Evolutionary conservation across 257 asterid genomes (phyloP).

Genomic region (Nicotiana noctiflora): DNA sequence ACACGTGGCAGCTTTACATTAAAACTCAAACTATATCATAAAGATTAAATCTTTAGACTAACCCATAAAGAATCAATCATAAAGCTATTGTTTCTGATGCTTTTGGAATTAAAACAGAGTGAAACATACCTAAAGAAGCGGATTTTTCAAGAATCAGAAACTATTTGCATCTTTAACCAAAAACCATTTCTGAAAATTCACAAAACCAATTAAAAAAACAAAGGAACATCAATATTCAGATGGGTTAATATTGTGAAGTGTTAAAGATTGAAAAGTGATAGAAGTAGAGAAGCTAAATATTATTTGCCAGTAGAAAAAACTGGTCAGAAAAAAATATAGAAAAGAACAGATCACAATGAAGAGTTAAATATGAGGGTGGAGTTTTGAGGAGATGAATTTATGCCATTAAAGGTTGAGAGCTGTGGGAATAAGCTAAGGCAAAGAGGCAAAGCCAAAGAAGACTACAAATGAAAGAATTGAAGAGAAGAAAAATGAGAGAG

Average conservation of each 20-base stretch:
- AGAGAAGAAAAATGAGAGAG: not conserved
- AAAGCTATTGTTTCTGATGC: not conserved
- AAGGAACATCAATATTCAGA: not conserved
- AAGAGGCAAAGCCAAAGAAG: not conserved
- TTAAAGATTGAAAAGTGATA: not conserved
- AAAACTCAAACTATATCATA: not conserved
- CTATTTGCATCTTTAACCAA: slow-evolving; percentile 33
- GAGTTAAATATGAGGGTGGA: not conserved
- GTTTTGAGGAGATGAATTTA: not conserved
- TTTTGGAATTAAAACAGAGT: not conserved
- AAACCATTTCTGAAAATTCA: slow-evolving; percentile 28
- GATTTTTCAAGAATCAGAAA: slow-evolving; percentile 28
- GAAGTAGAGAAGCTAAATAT: slow-evolving; percentile 1
- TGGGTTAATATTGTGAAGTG: not conserved
- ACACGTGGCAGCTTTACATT: not conserved
- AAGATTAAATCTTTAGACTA: not conserved
- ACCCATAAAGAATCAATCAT: not conserved
- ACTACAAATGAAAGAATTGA: not conserved
- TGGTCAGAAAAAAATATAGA: not conserved
- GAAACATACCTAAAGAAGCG: slow-evolving; percentile 46
- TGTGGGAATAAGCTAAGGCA: not conserved
- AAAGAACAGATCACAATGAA: not conserved
- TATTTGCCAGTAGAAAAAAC: not conserved
- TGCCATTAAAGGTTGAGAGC: slow-evolving; percentile 3
- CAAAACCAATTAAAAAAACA: slow-evolving; percentile 15